Conservation (phyloP, 305 asterid species). For the Rubia balearica region DNA sequence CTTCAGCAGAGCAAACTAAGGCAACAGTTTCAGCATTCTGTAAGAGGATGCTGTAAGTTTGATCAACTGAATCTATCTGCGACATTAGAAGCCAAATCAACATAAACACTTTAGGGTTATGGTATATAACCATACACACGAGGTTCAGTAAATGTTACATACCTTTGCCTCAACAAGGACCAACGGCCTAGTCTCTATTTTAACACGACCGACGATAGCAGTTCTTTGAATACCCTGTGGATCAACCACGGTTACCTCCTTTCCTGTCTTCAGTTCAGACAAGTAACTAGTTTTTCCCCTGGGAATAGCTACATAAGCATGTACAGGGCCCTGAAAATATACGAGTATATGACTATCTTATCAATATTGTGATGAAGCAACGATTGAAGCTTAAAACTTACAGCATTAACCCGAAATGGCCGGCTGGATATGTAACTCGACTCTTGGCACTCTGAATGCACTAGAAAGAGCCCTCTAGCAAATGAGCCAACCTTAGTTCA, state of each 20-base stretch:
- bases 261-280: conserved; percentile 71
- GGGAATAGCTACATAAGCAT: conserved; percentile 76
- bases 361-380: conserved; percentile 4
- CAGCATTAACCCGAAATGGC: conserved; percentile 94
- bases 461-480: conserved; percentile 90
- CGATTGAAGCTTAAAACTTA: conserved; percentile 29
- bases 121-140: not conserved
- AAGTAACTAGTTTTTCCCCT: conserved; percentile 82
- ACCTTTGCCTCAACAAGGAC: conserved; percentile 84
- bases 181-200: conserved; percentile 77
- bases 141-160: conserved; percentile 2
- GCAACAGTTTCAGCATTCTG: conserved; percentile 92
- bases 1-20: conserved; percentile 44
- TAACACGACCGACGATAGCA: conserved; percentile 77
- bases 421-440: conserved; percentile 87
- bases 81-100: conserved; percentile 6
- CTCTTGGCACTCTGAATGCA: conserved; percentile 89
- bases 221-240: conserved; percentile 69
- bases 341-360: not conserved
- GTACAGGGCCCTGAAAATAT: conserved; percentile 70
- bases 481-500: conserved; percentile 72
- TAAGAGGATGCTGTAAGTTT: conserved; percentile 58
- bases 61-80: conserved; percentile 41
- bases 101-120: not conserved
- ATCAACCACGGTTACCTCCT: conserved; percentile 67